Evolutionary conservation across 768 basidiomycete genomes (phyloP).

Genomic region (Boletus bicolor): DNA sequence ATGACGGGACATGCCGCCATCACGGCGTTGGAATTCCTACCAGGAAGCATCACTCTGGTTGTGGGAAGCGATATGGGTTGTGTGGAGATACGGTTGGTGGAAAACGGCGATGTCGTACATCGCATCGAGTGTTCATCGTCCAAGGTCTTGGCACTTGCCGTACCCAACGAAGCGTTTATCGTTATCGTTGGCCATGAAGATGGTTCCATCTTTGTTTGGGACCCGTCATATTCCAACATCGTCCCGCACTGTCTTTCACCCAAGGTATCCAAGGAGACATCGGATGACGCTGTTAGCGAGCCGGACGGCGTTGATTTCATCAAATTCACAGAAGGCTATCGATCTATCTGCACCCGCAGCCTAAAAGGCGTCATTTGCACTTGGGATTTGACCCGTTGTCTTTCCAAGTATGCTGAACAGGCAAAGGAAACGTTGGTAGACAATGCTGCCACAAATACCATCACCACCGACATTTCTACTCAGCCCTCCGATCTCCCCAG

Average conservation of each 20-base stretch:
- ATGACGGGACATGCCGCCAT: constrained; percentile 10
- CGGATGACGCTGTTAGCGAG: too few relatives aligned
- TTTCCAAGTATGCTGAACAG: constrained; percentile 6
- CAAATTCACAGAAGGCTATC: constrained; percentile 10
- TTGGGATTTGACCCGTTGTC: constrained; percentile 16
- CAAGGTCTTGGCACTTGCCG: constrained; percentile 11
- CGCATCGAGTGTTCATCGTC: constrained; percentile 2
- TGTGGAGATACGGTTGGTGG: constrained; percentile 15
- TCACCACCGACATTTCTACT: too few relatives aligned
- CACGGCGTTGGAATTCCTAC: constrained; percentile 13
- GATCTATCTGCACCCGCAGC: constrained; percentile 11
- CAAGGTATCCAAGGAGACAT: not conserved
- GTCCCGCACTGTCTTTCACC: constrained; percentile 8
- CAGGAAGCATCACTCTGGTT: constrained; percentile 7
- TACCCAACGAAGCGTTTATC: constrained; percentile 7
- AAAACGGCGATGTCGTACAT: constrained; percentile 10
- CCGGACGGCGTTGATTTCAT: constrained; percentile 5
- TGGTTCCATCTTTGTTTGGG: constrained; percentile 14
- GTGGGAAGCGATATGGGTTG: constrained; percentile 10
- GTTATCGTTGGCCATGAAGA: constrained; percentile 12
- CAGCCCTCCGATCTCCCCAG: too few relatives aligned
- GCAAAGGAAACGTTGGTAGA: not conserved
- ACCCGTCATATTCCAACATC: not conserved
- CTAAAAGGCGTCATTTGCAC: constrained; percentile 13
- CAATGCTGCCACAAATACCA: not conserved